A percentile compares a stretch with the other conserved stretches of the same genome.
These are phyloP conservation scores for Jackrogersella minutella DNA, from an alignment of 495 filamentous ascomycete genomes.

Conservation along the genomic window DNA sequence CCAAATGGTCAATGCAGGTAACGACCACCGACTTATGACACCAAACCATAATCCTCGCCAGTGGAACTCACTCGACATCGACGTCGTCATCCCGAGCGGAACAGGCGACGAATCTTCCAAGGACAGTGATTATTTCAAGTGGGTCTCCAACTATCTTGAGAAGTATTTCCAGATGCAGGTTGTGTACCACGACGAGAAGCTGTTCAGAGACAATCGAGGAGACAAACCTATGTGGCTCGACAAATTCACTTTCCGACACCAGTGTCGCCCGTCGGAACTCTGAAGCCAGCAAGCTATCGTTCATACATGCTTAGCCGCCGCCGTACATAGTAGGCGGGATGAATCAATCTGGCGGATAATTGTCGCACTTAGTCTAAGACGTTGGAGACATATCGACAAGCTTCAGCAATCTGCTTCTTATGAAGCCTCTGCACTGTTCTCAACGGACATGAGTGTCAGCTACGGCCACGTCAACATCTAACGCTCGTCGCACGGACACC, in stretches of 20 bases:
- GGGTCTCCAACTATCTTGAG: slow-evolving; percentile 41
- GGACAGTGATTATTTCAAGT: slow-evolving; percentile 36
- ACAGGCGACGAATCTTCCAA: slow-evolving; percentile 16
- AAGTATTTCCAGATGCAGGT: slow-evolving; percentile 34
- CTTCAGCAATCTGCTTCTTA: no score
- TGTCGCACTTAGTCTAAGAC: neutral
- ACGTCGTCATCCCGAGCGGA: slow-evolving; percentile 34
- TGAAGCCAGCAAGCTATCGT: neutral
- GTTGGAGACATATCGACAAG: neutral
- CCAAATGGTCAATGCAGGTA: slow-evolving; percentile 41
- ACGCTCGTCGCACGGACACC: neutral
- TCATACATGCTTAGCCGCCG: neutral
- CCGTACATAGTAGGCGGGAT: neutral
- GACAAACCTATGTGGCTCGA: slow-evolving; percentile 22
- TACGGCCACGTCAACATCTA: neutral
- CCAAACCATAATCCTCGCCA: slow-evolving; percentile 30
- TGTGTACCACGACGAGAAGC: slow-evolving; percentile 23
- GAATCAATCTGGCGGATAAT: neutral
- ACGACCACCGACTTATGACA: slow-evolving; percentile 33
- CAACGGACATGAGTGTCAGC: neutral
- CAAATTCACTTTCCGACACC: slow-evolving; percentile 33
- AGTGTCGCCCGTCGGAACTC: neutral
- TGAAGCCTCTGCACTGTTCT: neutral
- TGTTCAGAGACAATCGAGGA: slow-evolving; percentile 2
- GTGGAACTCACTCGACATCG: slow-evolving; percentile 40